phyloP scores from a whole-genome alignment of 2,329 filamentous ascomycete species.

The Neonectria faginata region DNA sequence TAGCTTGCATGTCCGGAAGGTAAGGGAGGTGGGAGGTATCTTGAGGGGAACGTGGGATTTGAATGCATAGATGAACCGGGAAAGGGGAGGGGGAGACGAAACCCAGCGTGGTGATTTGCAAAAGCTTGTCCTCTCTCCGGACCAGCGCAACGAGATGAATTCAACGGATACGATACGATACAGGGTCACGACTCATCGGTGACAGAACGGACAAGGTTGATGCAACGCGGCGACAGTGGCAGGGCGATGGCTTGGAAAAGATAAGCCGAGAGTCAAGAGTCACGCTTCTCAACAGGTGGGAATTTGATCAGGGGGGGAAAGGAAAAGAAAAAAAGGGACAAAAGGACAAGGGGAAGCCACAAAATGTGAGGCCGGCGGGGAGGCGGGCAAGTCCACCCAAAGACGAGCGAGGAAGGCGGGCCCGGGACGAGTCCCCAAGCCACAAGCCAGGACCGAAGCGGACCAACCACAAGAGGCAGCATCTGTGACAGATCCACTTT shows the following conservation, averaged over 20 bases:
- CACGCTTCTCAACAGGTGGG: background rate
- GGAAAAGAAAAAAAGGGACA: background rate
- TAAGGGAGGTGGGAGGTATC: background rate
- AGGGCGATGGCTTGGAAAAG: conserved; percentile 18
- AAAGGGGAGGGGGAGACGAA: conserved; percentile 17
- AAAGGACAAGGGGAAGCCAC: background rate
- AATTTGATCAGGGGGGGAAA: background rate
- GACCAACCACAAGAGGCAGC: conserved; percentile 28
- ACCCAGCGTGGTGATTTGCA: conserved; percentile 14
- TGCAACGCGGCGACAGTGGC: background rate
- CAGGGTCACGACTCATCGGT: conserved; percentile 4
- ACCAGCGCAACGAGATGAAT: conserved; percentile 18
- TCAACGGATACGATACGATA: conserved; percentile 17
- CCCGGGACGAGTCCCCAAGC: conserved; percentile 19
- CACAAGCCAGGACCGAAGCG: conserved; percentile 11
- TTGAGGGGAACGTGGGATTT: conserved; percentile 17
- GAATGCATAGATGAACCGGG: conserved; percentile 15
- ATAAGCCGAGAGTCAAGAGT: conserved; percentile 6
- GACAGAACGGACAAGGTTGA: conserved; percentile 8
- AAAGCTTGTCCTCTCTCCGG: background rate
- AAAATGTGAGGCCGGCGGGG: background rate
- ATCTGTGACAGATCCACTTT: conserved; percentile 11
- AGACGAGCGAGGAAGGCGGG: conserved; percentile 19
- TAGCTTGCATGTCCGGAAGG: background rate
- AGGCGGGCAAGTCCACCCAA: background rate